phyloP scores from a whole-genome alignment of 78 protist species.

The Protostelium mycophagum region DNA sequence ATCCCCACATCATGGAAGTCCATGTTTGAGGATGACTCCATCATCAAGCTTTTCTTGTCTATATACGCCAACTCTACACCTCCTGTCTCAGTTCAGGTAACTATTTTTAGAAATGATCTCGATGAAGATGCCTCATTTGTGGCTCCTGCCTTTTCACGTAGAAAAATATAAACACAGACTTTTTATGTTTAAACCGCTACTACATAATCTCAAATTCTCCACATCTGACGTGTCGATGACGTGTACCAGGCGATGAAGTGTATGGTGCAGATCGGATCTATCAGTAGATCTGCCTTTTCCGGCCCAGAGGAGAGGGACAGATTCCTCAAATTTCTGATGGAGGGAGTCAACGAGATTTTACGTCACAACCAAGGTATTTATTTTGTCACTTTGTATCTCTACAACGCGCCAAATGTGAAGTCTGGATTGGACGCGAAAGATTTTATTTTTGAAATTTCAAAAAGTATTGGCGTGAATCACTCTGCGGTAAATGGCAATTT shows the following conservation, averaged over 20 bases:
- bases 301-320: conserved; percentile 7
- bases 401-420: neutral
- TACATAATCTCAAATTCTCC: neutral
- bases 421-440: neutral
- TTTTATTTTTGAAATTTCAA: too few relatives aligned
- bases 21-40: conserved; percentile 19
- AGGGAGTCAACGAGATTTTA: conserved; percentile 8
- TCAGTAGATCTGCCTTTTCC: neutral
- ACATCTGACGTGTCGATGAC: neutral
- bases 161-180: too few relatives aligned
- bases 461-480: too few relatives aligned
- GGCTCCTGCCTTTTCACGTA: too few relatives aligned
- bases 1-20: conserved; percentile 34
- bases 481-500: too few relatives aligned
- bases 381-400: too few relatives aligned
- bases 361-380: conserved; percentile 1
- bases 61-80: conserved; percentile 9
- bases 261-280: neutral
- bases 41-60: conserved; percentile 14
- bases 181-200: too few relatives aligned
- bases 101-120: neutral
- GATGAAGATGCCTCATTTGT: neutral
- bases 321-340: conserved; percentile 9
- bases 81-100: conserved; percentile 8
- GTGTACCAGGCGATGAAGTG: neutral